Conservation (phyloP, 2,329 filamentous ascomycete genomes). For the Penicillium fuscoglaucum region DNA sequence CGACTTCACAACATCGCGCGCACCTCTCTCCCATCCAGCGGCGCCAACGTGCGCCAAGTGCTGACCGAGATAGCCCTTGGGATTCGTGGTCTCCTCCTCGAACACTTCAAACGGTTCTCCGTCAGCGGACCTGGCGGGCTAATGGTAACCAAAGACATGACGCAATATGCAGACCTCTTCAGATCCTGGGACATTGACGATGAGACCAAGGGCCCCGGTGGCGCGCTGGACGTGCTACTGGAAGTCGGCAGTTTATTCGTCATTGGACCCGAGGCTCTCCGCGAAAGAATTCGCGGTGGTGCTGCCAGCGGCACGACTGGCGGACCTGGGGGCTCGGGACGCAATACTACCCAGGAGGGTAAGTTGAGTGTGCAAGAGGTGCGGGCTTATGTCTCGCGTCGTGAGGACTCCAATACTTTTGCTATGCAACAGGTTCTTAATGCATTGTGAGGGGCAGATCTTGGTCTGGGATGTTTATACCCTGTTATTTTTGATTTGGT, state of each 20-base stretch:
- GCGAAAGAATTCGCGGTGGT: slow-evolving; percentile 66
- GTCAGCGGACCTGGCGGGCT: slow-evolving; percentile 91
- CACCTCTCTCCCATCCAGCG: slow-evolving; percentile 61
- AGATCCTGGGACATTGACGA: slow-evolving; percentile 76
- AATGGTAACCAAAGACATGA: slow-evolving; percentile 94
- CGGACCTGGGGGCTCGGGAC: slow-evolving; percentile 48
- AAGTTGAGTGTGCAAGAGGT: slow-evolving; percentile 53
- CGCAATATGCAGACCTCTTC: slow-evolving; percentile 84
- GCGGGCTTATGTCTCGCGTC: slow-evolving; percentile 77
- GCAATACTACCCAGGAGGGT: slow-evolving; percentile 51
- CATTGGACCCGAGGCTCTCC: slow-evolving; percentile 75
- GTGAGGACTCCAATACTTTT: slow-evolving; percentile 78
- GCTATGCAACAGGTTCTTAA: slow-evolving; percentile 82
- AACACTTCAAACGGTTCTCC: slow-evolving; percentile 91
- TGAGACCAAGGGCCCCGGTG: slow-evolving; percentile 51
- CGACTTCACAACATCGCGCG: slow-evolving; percentile 63
- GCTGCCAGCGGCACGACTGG: slow-evolving; percentile 48
- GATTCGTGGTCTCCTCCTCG: slow-evolving; percentile 75
- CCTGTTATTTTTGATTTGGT: slow-evolving; percentile 3
- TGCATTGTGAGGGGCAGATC: slow-evolving; percentile 49
- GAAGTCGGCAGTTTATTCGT: slow-evolving; percentile 97
- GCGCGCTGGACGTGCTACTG: slow-evolving; percentile 77
- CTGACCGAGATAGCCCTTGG: slow-evolving; percentile 80
- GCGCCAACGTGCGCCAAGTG: slow-evolving; percentile 79
- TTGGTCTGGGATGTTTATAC: slow-evolving; percentile 4